Percentiles rank a stretch among this genome's conserved stretches.
phyloP scores from a whole-genome alignment of 2,329 filamentous ascomycete species.

The Nemania bipapillata region DNA sequence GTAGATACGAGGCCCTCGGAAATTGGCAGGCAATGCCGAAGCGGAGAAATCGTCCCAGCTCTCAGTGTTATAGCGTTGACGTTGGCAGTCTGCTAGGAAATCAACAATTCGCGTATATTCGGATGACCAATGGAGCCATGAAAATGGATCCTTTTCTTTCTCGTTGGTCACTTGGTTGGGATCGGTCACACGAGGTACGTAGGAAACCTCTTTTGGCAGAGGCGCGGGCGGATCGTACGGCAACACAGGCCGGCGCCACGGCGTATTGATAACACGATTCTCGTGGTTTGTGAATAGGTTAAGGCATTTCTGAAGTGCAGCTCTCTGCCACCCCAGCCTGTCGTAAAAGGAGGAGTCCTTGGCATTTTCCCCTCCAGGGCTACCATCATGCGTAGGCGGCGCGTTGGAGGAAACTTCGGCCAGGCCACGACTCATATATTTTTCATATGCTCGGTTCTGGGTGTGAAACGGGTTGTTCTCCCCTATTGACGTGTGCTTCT shows the following conservation, averaged over 20 bases:
- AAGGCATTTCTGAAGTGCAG: constrained; percentile 59
- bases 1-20: constrained; percentile 48
- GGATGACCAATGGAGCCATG: constrained; percentile 49
- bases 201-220: constrained; percentile 44
- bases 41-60: constrained; percentile 41
- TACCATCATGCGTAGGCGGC: constrained; percentile 11
- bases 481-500: not conserved
- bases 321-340: constrained; percentile 58
- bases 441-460: constrained; percentile 54
- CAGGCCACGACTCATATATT: constrained; percentile 46
- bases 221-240: constrained; percentile 47
- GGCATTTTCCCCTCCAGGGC: not conserved
- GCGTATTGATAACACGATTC: constrained; percentile 53
- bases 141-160: constrained; percentile 48
- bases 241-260: constrained; percentile 54
- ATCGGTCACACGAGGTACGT: constrained; percentile 38
- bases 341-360: constrained; percentile 34
- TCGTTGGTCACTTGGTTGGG: constrained; percentile 25
- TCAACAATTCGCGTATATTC: constrained; percentile 43
- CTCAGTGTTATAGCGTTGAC: constrained; percentile 40
- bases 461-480: constrained; percentile 33
- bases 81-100: constrained; percentile 42
- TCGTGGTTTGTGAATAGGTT: constrained; percentile 54
- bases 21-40: constrained; percentile 48
- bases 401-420: constrained; percentile 5